Evolutionary conservation across 2,329 filamentous ascomycete species (phyloP).

Genomic region (Lasiodiplodia sp.): DNA sequence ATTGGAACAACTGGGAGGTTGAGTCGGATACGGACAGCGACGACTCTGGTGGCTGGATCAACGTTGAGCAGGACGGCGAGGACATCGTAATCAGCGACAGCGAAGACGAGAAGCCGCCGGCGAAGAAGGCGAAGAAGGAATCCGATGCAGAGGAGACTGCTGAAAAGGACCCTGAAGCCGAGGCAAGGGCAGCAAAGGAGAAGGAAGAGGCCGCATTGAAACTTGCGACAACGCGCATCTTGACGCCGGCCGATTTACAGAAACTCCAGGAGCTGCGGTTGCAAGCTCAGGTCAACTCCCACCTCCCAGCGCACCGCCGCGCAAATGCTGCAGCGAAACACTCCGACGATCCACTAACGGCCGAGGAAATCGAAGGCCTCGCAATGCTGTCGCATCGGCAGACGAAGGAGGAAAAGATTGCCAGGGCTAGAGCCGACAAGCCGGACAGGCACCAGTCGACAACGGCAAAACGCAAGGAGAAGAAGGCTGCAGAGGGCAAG

Average conservation of each 20-base stretch:
- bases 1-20: constrained; percentile 67
- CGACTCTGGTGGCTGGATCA: constrained; percentile 90
- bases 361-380: constrained; percentile 88
- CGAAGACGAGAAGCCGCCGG: constrained; percentile 73
- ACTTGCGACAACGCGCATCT: constrained; percentile 89
- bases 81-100: constrained; percentile 75
- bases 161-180: constrained; percentile 52
- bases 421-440: constrained; percentile 82
- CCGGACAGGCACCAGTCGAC: constrained; percentile 85
- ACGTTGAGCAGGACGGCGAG: constrained; percentile 82
- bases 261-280: constrained; percentile 90
- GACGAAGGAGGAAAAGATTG: constrained; percentile 89
- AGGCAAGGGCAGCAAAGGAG: constrained; percentile 42
- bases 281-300: constrained; percentile 73
- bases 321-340: constrained; percentile 63
- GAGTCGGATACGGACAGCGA: constrained; percentile 66
- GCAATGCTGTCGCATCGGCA: constrained; percentile 78
- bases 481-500: constrained; percentile 90
- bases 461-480: constrained; percentile 81
- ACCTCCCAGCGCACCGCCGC: constrained; percentile 56
- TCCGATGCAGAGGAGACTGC: constrained; percentile 50
- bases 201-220: constrained; percentile 60
- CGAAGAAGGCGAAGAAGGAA: constrained; percentile 68
- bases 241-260: constrained; percentile 94
- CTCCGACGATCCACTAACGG: constrained; percentile 86